phyloP scores from a whole-genome alignment of 768 basidiomycete species.

The Rhodotorula toruloides region DNA sequence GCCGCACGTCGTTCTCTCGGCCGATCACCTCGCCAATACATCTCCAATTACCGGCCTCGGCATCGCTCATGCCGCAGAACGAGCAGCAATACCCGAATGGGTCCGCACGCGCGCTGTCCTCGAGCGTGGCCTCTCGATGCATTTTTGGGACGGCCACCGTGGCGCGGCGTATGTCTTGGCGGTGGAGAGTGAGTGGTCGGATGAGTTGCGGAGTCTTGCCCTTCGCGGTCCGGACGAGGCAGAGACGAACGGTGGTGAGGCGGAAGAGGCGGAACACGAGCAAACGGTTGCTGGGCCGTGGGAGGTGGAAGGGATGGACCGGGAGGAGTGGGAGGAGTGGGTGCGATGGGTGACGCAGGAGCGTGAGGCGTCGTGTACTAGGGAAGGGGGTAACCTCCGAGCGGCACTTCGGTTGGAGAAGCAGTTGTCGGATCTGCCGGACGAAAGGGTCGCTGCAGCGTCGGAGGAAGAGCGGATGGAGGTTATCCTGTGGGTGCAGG shows the following conservation, averaged over 20 bases:
- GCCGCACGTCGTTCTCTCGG: constrained; percentile 3
- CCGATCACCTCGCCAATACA: constrained; percentile 45
- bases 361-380: not conserved
- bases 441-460: not conserved
- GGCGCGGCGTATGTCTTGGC: constrained; percentile 18
- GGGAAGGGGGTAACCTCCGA: not conserved
- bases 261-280: not conserved
- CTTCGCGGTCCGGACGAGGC: not conserved
- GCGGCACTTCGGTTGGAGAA: too few species aligned
- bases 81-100: not conserved
- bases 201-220: constrained; percentile 5
- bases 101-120: not conserved
- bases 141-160: constrained; percentile 21
- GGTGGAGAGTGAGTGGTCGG: constrained; percentile 10
- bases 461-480: not conserved
- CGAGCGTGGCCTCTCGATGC: constrained; percentile 3
- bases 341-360: constrained; percentile 4
- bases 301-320: constrained; percentile 1
- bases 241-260: too few species aligned
- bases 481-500: constrained; percentile 27
- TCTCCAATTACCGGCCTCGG: constrained; percentile 41
- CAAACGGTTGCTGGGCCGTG: not conserved
- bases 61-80: constrained; percentile 16
- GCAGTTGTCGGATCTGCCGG: not conserved
- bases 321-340: constrained; percentile 2